These are phyloP conservation scores for Suillus subaureus DNA, from an alignment of 768 basidiomycete species.

Conservation along the genomic window DNA sequence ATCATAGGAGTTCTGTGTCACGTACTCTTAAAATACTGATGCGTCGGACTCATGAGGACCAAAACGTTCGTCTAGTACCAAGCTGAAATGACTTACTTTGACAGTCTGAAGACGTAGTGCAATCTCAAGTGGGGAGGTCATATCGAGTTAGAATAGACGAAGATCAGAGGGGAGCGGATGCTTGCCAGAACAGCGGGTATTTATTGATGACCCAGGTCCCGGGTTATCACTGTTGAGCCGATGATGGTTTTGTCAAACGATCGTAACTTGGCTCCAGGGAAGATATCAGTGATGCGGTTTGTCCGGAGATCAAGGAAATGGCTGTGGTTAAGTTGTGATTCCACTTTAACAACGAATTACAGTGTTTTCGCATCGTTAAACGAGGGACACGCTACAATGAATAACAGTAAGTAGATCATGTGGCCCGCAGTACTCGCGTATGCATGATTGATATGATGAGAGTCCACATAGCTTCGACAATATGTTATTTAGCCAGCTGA, in stretches of 20 bases:
- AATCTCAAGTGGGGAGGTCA: background rate
- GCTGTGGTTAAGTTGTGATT: background rate
- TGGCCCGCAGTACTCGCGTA: too few species aligned
- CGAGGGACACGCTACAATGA: too few species aligned
- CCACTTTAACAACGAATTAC: background rate
- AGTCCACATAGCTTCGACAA: too few species aligned
- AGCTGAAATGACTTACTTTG: background rate
- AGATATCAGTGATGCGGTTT: background rate
- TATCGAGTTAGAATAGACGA: background rate
- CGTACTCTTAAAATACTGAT: background rate
- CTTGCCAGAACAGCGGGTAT: background rate
- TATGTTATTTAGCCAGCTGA: too few species aligned
- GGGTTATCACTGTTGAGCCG: background rate
- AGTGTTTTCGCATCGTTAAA: background rate
- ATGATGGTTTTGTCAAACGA: background rate
- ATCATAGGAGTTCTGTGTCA: background rate
- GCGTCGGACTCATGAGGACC: background rate
- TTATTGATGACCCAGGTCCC: background rate
- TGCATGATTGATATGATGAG: too few species aligned
- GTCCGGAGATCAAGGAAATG: background rate
- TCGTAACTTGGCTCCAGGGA: background rate
- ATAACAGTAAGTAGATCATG: too few species aligned
- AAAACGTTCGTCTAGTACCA: background rate
- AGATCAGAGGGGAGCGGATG: background rate
- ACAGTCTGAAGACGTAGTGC: background rate